Evolutionary conservation across 140 eudicot species (phyloP).

Genomic region (Stevia rebaudiana): DNA sequence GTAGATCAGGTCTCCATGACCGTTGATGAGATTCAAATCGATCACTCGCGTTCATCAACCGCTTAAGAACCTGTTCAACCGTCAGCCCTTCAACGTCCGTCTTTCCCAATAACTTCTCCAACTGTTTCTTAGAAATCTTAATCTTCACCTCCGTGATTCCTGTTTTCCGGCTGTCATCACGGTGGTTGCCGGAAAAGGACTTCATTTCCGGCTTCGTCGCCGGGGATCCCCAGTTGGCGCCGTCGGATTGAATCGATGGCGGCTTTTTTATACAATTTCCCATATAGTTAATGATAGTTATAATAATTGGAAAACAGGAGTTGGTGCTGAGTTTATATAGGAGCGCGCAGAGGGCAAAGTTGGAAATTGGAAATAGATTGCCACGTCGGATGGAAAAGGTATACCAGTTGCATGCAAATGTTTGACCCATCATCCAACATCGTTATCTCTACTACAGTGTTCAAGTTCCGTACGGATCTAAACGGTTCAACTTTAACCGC

Average conservation of each 20-base stretch:
- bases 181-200: neutral
- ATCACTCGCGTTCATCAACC: conserved; percentile 30
- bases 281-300: conserved; percentile 17
- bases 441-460: neutral
- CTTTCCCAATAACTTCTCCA: conserved; percentile 42
- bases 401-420: conserved; percentile 19
- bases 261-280: conserved; percentile 56
- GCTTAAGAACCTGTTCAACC: conserved; percentile 32
- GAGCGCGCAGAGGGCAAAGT: neutral
- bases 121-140: conserved; percentile 50
- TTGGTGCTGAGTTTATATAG: conserved; percentile 14
- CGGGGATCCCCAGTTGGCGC: conserved; percentile 33
- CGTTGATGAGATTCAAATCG: conserved; percentile 27
- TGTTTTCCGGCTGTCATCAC: neutral
- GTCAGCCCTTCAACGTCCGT: conserved; percentile 37
- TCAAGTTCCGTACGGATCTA: conserved; percentile 11
- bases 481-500: neutral
- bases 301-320: neutral
- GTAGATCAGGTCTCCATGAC: conserved; percentile 53
- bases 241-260: conserved; percentile 29
- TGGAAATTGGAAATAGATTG: conserved; percentile 19
- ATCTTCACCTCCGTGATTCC: conserved; percentile 42
- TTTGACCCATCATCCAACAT: neutral
- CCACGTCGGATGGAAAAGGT: conserved; percentile 16
- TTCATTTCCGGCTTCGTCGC: neutral